phyloP scores from a whole-genome alignment of 202 grass and related monocot species.

The Dendrocalamus latiflorus region DNA sequence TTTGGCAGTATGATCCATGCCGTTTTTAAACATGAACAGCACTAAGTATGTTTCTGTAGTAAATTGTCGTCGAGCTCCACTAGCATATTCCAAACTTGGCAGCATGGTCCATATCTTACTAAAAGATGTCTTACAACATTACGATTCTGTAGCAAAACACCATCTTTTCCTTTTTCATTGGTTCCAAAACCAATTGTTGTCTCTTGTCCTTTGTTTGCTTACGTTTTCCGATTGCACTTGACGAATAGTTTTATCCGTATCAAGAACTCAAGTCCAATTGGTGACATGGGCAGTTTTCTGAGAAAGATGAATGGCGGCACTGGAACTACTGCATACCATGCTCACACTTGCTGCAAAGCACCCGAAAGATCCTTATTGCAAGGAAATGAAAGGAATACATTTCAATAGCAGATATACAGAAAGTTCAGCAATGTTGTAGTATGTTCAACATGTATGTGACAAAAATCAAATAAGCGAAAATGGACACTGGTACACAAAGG shows the following conservation, averaged over 20 bases:
- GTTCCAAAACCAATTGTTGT: not conserved
- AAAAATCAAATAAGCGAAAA: constrained; percentile 31
- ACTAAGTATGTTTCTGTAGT: not conserved
- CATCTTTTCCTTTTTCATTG: not conserved
- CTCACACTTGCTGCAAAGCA: not conserved
- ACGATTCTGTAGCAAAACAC: not conserved
- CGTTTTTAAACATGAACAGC: not conserved
- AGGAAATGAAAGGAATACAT: not conserved
- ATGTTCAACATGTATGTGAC: constrained; percentile 35
- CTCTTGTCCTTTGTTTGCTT: not conserved
- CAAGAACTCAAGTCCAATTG: not conserved
- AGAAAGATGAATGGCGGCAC: not conserved
- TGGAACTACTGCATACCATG: too few species aligned
- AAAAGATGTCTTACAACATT: not conserved
- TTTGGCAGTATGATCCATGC: not conserved
- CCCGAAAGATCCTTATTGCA: not conserved
- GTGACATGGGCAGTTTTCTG: not conserved
- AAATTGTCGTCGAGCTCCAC: not conserved
- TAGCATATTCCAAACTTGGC: not conserved
- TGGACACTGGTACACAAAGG: constrained; percentile 18
- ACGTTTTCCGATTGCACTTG: not conserved
- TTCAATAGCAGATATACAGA: not conserved
- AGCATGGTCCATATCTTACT: not conserved
- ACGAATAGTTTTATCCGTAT: not conserved
- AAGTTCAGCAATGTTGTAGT: not conserved